phyloP scores from a whole-genome alignment of 176 grass and related monocot species.

The Ananas comosus region DNA sequence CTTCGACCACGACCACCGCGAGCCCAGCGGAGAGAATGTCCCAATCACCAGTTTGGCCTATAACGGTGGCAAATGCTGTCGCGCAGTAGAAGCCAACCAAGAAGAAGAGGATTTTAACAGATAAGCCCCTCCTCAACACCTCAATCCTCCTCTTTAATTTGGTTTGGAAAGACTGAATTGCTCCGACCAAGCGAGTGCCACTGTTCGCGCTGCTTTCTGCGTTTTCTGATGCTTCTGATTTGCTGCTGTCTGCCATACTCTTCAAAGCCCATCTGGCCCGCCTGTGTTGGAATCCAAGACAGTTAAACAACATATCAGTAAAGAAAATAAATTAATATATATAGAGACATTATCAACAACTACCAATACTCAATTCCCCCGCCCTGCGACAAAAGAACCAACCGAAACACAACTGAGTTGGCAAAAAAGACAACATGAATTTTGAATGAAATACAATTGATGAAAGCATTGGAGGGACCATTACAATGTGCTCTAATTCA shows the following conservation, averaged over 20 bases:
- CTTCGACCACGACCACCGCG: constrained; percentile 76
- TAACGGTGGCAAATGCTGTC: constrained; percentile 83
- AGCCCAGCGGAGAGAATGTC: constrained; percentile 89
- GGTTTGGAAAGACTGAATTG: constrained; percentile 36
- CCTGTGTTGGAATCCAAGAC: constrained; percentile 8
- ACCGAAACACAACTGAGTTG: not conserved
- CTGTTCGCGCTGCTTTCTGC: constrained; percentile 33
- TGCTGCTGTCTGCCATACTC: constrained; percentile 31
- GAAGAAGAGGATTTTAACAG: constrained; percentile 72
- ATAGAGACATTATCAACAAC: not conserved
- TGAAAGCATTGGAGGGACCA: too few species aligned
- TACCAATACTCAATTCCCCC: too few species aligned
- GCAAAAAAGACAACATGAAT: not conserved
- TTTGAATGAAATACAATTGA: too few species aligned
- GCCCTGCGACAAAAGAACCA: not conserved
- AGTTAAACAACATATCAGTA: not conserved
- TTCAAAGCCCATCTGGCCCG: constrained; percentile 30
- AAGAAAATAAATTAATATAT: not conserved
- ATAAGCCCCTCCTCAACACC: constrained; percentile 41
- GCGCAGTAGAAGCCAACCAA: constrained; percentile 86
- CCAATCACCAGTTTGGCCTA: constrained; percentile 93
- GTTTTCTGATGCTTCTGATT: constrained; percentile 26
- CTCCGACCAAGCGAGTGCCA: constrained; percentile 47
- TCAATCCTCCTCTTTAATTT: constrained; percentile 38
- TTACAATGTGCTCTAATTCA: too few species aligned